Base-by-base conservation (phyloP, 148 eudicot genomes). In the Pouteria glomerata region DNA sequence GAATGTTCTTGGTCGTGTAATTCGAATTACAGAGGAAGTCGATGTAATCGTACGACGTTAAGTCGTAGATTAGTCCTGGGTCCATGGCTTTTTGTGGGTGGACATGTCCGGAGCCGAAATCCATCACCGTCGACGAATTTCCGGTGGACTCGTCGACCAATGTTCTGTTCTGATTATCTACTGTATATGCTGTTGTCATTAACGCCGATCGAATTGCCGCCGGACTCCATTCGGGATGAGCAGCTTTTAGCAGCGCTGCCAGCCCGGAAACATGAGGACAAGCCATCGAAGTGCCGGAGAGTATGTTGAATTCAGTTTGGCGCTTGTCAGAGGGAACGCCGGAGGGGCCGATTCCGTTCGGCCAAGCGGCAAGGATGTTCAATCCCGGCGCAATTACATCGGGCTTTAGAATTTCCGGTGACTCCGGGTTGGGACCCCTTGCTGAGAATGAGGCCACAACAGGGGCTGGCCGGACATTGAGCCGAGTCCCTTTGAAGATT, bases 211-310 rank as follows among this genome's bases (percentile, higher is more conserved):
- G 74, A 1, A 94, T 86, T 0, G 97, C 97, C 0, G 96, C 97
- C 0, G 98, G 97, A 61, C 90, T 85, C 98, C 98, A 94, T 16
- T 85, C 85, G 0, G 98, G 98, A 68, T 94, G 98, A 0, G 97
- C 96, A 1, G 97, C 97, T 60, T 94, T 94, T 1, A 94, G 23
- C 66, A 94, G 41, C 2, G 98, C 96, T 0, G 89, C 97, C 1
- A 89, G 71, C 0, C 98, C 98, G 1, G 97, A 91, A 47, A 94
- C 97, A 33, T 94, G 98, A 0, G 98, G 98, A 60, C 98, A 94
- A 0, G 97, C 98, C 98, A 94, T 91, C 0, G 98, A 92, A 4
- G 97, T 92, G 0, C 98, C 98, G 0, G 98, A 94, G 52, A 94
- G 66, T 12, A 94, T 94, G 55, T 94, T 94, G 66, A 94, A 94